Base-by-base conservation (phyloP, 257 asterid genomes). In the Primulina huaijiensis region DNA sequence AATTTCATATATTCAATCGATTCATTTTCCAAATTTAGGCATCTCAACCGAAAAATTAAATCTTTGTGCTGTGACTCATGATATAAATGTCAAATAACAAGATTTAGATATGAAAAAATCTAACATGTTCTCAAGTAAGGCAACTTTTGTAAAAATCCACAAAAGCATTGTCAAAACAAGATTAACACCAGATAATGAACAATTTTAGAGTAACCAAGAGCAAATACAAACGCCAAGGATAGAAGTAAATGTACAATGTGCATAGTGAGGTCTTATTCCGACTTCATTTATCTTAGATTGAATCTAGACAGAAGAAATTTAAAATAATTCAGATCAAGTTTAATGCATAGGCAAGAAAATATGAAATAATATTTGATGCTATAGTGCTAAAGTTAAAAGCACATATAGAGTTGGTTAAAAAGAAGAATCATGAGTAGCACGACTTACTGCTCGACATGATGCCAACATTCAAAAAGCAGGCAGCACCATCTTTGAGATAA, bases 391-490 rank as follows among this genome's bases (percentile, higher is more conserved):
- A 67, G 30, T n/a, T 52, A 53, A 4, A 73, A 30, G 37, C 67
- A 50, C 58, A 56, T 23, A 25, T 11, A 20, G 7, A 60, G 8
- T 27, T 3, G 64, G 40, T 2, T 19, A 38, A 21, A 65, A 6
- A 25, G 60, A 23, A 38, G 60, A 19, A 52, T 46, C 29, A 74
- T 8, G 60, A 65, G 59, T 72, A 78, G 75, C 43, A 56, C 14
- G 74, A 83, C 89, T 76, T 82, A 90, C 97, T 77, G 67, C 72
- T 82, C 67, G 89, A 77, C 84, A 85, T 76, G 76, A 84, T 76
- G 71, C 97, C 96, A 9, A 80, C 77, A 81, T 91, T 94, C 88
- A 94, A 79, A 84, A 94, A 91, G 85, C 99, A 94, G 71, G 99
- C 97, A 27, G 93, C 90, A 62, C 99, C 97, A 76, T 91, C 97